Evolutionary conservation across 768 basidiomycete genomes (phyloP).

Genomic region (Russula vinacea): DNA sequence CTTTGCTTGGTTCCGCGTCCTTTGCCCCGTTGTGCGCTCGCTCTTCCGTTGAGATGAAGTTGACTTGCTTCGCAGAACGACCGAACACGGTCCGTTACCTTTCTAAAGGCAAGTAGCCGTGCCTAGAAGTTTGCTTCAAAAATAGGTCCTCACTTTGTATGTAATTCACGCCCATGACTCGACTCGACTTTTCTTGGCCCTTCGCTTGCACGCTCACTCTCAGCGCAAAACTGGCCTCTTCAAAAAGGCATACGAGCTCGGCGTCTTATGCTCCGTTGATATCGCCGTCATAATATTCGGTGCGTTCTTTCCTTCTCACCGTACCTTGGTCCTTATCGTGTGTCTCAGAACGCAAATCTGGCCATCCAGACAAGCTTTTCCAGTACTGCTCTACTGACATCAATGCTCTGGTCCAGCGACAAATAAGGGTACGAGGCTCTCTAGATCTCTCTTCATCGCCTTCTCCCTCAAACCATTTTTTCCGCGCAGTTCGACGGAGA

Average conservation of each 20-base stretch:
- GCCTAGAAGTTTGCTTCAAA: constrained; percentile 34
- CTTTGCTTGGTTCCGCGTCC: constrained; percentile 22
- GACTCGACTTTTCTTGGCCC: constrained; percentile 25
- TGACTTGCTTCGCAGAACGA: constrained; percentile 63
- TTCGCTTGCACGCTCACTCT: constrained; percentile 25
- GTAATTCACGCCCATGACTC: constrained; percentile 38
- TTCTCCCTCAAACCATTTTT: not conserved
- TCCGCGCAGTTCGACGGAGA: constrained; percentile 49
- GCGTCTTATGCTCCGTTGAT: constrained; percentile 85
- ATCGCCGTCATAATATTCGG: constrained; percentile 87
- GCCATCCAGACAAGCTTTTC: constrained; percentile 77
- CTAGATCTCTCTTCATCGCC: not conserved
- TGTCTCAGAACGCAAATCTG: constrained; percentile 63
- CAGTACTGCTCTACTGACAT: constrained; percentile 77
- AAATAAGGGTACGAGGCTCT: constrained; percentile 46
- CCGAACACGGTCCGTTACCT: constrained; percentile 87
- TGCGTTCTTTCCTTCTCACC: constrained; percentile 37
- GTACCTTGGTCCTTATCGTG: not conserved
- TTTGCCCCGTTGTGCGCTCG: constrained; percentile 31
- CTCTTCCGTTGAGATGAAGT: constrained; percentile 18
- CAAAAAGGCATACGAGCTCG: constrained; percentile 89
- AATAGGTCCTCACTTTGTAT: constrained; percentile 50
- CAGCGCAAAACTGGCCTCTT: constrained; percentile 88
- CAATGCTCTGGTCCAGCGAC: constrained; percentile 65
- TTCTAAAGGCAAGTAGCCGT: constrained; percentile 65